Evolutionary conservation across 352 stramenopile genomes (phyloP).

Genomic region (Poterioochromonas sp.): DNA sequence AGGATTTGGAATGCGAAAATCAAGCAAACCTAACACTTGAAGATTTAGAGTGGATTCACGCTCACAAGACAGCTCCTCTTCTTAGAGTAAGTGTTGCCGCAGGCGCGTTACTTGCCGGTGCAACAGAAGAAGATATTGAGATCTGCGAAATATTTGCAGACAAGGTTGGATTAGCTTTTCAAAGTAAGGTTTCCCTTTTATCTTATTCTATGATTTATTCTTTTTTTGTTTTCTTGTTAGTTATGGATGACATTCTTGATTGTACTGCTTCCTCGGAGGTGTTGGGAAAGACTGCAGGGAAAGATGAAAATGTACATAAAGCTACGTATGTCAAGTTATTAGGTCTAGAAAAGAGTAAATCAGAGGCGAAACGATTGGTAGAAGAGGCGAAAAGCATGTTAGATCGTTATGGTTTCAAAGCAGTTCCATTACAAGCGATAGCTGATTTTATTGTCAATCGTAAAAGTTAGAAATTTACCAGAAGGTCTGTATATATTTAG

Average conservation of each 20-base stretch:
- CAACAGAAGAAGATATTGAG: constrained; percentile 56
- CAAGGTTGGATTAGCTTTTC: constrained; percentile 69
- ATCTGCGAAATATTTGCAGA: constrained; percentile 62
- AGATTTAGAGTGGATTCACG: constrained; percentile 71
- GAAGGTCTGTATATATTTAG: too few relatives aligned
- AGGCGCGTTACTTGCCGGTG: constrained; percentile 62
- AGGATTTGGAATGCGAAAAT: constrained; percentile 69
- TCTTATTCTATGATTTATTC: neutral
- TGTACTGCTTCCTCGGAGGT: constrained; percentile 63
- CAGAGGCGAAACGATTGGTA: constrained; percentile 55
- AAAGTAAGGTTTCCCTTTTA: constrained; percentile 42
- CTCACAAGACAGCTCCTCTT: constrained; percentile 67
- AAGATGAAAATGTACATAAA: constrained; percentile 65
- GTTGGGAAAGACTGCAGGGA: constrained; percentile 69
- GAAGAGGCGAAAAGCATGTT: constrained; percentile 59
- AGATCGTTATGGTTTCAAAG: constrained; percentile 57
- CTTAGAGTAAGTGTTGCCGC: constrained; percentile 55
- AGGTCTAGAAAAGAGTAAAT: constrained; percentile 59
- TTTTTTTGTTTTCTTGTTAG: constrained; percentile 34
- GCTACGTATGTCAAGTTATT: constrained; percentile 69
- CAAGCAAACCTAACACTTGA: constrained; percentile 60
- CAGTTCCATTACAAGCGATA: constrained; percentile 56
- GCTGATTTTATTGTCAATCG: constrained; percentile 67
- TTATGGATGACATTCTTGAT: constrained; percentile 74
- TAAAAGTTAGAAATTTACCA: constrained; percentile 40